Evolutionary conservation across 2,329 filamentous ascomycete species (phyloP).

Genomic region (Fragosphaeria purpurea): DNA sequence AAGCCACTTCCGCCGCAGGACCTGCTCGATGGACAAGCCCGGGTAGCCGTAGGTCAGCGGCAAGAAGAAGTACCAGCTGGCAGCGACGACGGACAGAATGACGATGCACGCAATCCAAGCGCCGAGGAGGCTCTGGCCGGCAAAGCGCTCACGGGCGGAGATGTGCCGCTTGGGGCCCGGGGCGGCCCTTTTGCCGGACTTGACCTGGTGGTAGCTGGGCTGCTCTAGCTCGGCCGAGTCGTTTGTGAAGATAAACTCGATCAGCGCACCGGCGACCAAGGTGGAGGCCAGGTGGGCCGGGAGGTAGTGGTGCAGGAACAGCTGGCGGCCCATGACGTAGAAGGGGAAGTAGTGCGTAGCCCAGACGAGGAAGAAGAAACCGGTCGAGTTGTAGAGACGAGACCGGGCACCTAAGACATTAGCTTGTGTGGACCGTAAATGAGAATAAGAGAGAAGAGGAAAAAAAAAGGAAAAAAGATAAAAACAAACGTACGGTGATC

Average conservation of each 20-base stretch:
- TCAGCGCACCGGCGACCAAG: constrained; percentile 78
- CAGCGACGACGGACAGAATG: constrained; percentile 58
- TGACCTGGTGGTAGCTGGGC: constrained; percentile 31
- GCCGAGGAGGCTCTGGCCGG: constrained; percentile 63
- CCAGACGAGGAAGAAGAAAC: constrained; percentile 98
- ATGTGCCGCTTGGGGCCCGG: constrained; percentile 47
- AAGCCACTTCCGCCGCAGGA: constrained; percentile 84
- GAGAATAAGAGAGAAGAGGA: neutral
- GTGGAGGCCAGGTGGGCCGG: constrained; percentile 86
- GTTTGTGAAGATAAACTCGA: constrained; percentile 94
- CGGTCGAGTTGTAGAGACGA: constrained; percentile 94
- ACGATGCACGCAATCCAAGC: constrained; percentile 70
- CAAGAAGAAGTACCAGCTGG: constrained; percentile 85
- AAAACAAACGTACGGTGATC: constrained; percentile 67
- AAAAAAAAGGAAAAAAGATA: neutral
- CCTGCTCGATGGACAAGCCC: constrained; percentile 67
- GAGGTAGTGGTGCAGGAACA: constrained; percentile 96
- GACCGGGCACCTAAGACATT: constrained; percentile 63
- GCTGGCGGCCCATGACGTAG: constrained; percentile 94
- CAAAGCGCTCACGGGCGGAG: constrained; percentile 73
- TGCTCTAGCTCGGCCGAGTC: constrained; percentile 56
- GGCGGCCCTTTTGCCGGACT: constrained; percentile 35
- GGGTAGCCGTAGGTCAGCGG: constrained; percentile 94
- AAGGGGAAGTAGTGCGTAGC: constrained; percentile 96
- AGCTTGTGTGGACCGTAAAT: constrained; percentile 20